Base-by-base conservation (phyloP, 2,329 filamentous ascomycete species). In the Rhinocladiella similis region DNA sequence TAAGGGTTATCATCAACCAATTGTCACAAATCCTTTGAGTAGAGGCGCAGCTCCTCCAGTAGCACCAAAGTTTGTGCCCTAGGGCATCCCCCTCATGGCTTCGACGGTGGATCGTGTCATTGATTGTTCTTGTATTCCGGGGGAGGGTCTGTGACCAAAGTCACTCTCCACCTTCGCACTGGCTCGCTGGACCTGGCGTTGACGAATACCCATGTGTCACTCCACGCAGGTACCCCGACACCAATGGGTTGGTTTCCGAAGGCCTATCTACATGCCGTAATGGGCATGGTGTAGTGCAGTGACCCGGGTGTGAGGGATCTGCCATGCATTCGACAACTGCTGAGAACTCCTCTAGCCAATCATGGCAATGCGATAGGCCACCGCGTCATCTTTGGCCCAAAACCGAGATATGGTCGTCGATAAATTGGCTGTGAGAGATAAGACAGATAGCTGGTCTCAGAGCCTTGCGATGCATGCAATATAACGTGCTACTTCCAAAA, bases 171-270 rank as follows among this genome's bases (percentile, higher is more conserved):
- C 22, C 19, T 16, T 27, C 25, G 22, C 7, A n/a, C 6, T 16
- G 22, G 19, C 25, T 27, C n/a, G 14, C 13, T 14, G n/a, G 10
- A n/a, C 19, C 9, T 29, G 20, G 43, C 3, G 12, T n/a, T 48
- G 52, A 54, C 46, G 39, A 57, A 54, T 38, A 51, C 25, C 53
- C 53, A 48, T 54, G 50, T 57, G 57, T 53, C 38, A 49, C 7
- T 29, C 16, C 19, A 54, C 42, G 57, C 57, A 60, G 57, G 57
- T 60, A 60, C 57, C 49, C 48, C 35, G 41, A 41, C 16, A 41
- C 27, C 29, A 5, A 50, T 35, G 49, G 18, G 12, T 25, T 52
- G 22, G 16, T 16, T 39, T n/a, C 13, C 42, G 29, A 14, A 27
- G 27, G 27, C 22, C 25, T 42, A 42, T 46, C 43, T 27, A 27